phyloP scores from a whole-genome alignment of 148 eudicot genomes.

The Arbutus unedo region DNA sequence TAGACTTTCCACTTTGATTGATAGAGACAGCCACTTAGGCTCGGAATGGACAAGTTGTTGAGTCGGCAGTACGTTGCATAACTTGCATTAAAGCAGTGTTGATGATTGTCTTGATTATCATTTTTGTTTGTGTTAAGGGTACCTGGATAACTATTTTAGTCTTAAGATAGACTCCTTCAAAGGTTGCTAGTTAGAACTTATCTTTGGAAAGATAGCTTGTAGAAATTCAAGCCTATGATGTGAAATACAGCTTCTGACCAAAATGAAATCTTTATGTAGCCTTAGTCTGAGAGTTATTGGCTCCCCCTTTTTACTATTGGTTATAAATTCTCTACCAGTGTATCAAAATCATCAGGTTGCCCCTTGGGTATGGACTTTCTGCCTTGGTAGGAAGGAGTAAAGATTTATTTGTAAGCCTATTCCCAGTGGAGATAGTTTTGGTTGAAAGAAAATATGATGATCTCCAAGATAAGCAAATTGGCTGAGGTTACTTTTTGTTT shows the following conservation, averaged over 20 bases:
- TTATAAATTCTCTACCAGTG: background rate
- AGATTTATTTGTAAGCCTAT: too few species aligned
- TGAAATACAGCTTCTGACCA: background rate
- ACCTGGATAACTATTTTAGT: too few species aligned
- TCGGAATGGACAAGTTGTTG: too few species aligned
- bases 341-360: background rate
- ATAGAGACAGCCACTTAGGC: too few species aligned
- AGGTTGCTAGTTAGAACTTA: background rate
- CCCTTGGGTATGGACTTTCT: background rate
- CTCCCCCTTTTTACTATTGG: background rate
- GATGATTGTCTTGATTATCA: background rate
- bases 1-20: too few species aligned
- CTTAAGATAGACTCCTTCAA: too few species aligned
- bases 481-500: background rate
- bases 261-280: background rate
- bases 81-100: too few species aligned
- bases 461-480: background rate
- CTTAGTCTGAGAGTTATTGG: background rate
- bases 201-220: background rate
- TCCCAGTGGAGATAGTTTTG: background rate
- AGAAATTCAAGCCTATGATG: background rate
- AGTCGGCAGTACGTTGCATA: background rate
- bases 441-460: background rate
- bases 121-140: too few species aligned
- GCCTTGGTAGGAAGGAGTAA: background rate